Percentiles rank a stretch among this genome's conserved stretches.
These are phyloP conservation scores for Lyophyllum decastes DNA, from an alignment of 768 basidiomycete species.

Conservation along the genomic window DNA sequence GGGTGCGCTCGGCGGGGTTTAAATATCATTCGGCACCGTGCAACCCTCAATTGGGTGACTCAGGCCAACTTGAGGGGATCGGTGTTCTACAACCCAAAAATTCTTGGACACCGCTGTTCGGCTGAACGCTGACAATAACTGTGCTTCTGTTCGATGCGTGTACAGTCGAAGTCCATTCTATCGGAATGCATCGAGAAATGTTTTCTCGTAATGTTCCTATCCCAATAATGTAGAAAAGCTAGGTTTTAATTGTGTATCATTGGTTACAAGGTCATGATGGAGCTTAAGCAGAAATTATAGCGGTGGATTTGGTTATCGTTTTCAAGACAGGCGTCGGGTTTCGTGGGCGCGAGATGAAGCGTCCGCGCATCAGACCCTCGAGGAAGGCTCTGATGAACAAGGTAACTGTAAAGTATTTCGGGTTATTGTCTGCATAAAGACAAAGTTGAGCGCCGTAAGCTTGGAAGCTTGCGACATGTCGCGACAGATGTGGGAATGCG, in stretches of 20 bases:
- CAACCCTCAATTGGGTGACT: too few species aligned
- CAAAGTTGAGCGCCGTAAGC: slow-evolving; percentile 8
- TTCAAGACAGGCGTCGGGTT: slow-evolving; percentile 2
- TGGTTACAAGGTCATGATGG: neutral
- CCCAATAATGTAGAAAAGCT: neutral
- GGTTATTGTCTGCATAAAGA: slow-evolving; percentile 1
- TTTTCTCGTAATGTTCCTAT: neutral
- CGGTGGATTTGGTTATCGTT: neutral
- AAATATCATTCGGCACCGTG: slow-evolving; percentile 32
- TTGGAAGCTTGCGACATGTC: neutral
- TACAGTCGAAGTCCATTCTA: too few species aligned
- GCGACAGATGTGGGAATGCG: slow-evolving; percentile 14
- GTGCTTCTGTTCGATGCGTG: too few species aligned
- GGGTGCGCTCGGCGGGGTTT: slow-evolving; percentile 27
- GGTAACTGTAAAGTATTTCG: neutral
- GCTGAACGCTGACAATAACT: too few species aligned
- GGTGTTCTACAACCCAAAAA: too few species aligned
- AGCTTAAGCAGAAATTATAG: neutral
- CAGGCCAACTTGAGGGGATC: too few species aligned
- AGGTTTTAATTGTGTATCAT: neutral
- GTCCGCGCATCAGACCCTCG: neutral
- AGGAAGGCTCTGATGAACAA: neutral
- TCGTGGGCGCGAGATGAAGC: slow-evolving; percentile 1
- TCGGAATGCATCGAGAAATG: neutral
- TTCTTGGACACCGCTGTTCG: too few species aligned